Percentiles rank a stretch among this genome's conserved stretches.
phyloP scores from a whole-genome alignment of 208 protist species.

The Trichomonas gallinae region DNA sequence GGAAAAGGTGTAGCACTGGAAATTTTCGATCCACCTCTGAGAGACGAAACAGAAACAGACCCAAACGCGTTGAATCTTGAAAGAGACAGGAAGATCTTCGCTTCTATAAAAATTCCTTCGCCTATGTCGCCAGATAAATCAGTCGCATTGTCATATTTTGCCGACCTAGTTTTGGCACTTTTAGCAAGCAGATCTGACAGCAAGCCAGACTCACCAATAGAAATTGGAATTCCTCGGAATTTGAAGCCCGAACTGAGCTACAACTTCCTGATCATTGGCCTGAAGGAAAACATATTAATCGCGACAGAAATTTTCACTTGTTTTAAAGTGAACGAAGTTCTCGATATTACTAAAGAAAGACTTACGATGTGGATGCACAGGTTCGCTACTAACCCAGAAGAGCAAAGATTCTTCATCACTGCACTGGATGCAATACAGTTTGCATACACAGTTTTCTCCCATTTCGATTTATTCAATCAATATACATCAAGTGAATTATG shows the following conservation, averaged over 20 bases:
- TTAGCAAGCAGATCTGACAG: not conserved
- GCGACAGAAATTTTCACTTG: not conserved
- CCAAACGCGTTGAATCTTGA: not conserved
- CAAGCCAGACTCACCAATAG: not conserved
- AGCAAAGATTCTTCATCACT: not conserved
- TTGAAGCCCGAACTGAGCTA: not conserved
- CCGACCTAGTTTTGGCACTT: not conserved
- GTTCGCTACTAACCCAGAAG: not conserved
- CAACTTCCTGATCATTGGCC: not conserved
- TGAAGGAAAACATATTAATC: not conserved
- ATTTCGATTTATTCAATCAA: not conserved
- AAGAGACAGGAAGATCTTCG: slow-evolving; percentile 12
- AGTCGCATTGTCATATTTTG: not conserved
- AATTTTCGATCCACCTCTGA: not conserved
- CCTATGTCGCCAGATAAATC: not conserved
- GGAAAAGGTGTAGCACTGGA: not conserved
- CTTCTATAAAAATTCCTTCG: not conserved
- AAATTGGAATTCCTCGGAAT: not conserved
- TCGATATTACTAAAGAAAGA: not conserved
- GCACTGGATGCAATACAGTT: not conserved
- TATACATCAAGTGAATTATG: not conserved
- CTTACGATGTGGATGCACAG: not conserved
- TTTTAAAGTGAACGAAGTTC: not conserved
- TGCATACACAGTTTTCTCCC: not conserved
- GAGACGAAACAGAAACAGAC: not conserved